Base-by-base conservation (phyloP, 768 basidiomycete genomes). In the Macrolepiota albuminosa region DNA sequence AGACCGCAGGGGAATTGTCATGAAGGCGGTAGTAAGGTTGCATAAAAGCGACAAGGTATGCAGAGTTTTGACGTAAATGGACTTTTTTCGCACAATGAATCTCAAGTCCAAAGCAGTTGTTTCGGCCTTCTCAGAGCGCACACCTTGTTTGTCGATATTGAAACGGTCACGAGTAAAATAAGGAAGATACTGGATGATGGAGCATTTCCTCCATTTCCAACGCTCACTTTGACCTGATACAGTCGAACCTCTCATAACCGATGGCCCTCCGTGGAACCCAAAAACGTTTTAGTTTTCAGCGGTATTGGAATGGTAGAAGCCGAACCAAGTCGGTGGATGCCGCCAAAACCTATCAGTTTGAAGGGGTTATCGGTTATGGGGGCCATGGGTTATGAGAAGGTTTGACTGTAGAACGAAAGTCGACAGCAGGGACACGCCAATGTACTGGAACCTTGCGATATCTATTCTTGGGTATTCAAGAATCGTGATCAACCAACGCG, bases 131-230 rank as follows among this genome's bases (percentile, higher is more conserved):
- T 89, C 86, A 2, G 21, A 21, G 21, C 21, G 88, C 89, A 62
- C 90, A 91, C 49, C 82, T 86, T 89, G 7, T 49, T 29, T 33
- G 1, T 46, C 37, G 16, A 45, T n/a, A 16, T 48, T n/a, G 26
- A 29, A 58, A 34, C n/a, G 18, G 14, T 37, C 31, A 21, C 21
- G 21, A n/a, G 34, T 4, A 13, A 26, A 63, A 87, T 89, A 45
- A 66, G 86, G 88, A 34, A 89, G 90, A 66, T 90, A 92, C 6
- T 71, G 66, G 56, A 92, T 79, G 5, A 78, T 75, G 31, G 89
- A 80, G 8, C 64, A 73, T 52, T 69, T 78, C 52, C 89, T 81
- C 21, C 79, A 77, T 53, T 54, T 72, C 61, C 40, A 7, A 81
- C 79, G 3, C 57, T 52, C 1, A 1, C 66, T 67, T 68, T 90